Base-by-base conservation (phyloP, 2,329 filamentous ascomycete species). In the Xylariomycetidae sp. region DNA sequence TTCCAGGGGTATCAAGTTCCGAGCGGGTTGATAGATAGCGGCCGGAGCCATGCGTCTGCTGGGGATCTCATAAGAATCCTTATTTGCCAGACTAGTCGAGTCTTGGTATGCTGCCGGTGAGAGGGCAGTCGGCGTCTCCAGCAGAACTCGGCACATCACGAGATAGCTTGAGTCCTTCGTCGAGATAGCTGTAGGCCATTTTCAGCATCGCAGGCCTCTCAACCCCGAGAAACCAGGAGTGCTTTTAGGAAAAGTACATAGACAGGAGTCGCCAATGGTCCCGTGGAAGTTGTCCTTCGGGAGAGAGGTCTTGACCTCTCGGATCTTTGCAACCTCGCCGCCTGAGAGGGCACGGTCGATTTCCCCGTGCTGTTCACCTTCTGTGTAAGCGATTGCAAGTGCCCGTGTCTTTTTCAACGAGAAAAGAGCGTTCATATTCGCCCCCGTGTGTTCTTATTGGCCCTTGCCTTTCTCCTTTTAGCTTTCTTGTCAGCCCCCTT, bases 191-290 rank as follows among this genome's bases (percentile, higher is more conserved):
- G 25, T 64, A 57, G 1, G 61, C 72, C 37, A 53, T 66, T 36
- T 46, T 67, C 31, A 82, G 62, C 4, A 85, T 62, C 26, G 72
- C 69, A 30, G 82, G 73, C 41, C 80, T 82, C 42, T 87, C 80
- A 9, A 82, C 65, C 16, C 89, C 78, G 0, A 85, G 85, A 16
- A 89, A 69, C 85, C 85, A 89, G 33, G 74, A 78, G 53, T 88
- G 82, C 0, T 80, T 85, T 46, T 85, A 86, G 2, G 82, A 75
- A 39, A 86, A 84, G 53, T 87, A 88, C 4, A 83, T 69, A 44
- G 88, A 81, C 25, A 88, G 61, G 4, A 88, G 66, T 3, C 70
- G 65, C 63, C 68, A 79, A 51, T 70, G 74, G 48, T 75, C 70
- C 12, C 56, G 50, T 12, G 70, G 78, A 0, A 83, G 59, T n/a